Evolutionary conservation across 345 rosid genomes (phyloP), one percentile per base, ranked within the genome.

Genomic region (Trapa bicornis): DNA sequence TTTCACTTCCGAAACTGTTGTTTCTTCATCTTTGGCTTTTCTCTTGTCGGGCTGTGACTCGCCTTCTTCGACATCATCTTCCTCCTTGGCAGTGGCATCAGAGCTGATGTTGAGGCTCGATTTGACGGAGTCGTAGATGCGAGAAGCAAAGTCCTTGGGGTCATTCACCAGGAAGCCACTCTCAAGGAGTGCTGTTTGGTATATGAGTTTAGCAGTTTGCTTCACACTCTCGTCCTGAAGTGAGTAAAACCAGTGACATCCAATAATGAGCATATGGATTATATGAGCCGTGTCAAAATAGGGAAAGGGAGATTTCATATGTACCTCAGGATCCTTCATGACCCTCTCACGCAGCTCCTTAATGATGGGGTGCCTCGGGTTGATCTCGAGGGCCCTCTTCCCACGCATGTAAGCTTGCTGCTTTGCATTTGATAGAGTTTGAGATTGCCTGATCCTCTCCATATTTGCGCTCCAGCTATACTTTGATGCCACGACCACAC

Each of bases 401-500:
- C 96, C 96, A 0, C 85, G 86, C 99, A 91, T 91, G 60, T 94
- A 94, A 37, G 89, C 95, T 76, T 91, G 97, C 82, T 94, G 91
- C 70, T 65, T 86, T 37, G 96, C 92, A 77, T 94, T 95, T 0
- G 97, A 78, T 38, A 94, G 79, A 16, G 97, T 94, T 82, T 94
- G 97, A 15, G 99, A 83, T 70, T 88, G 92, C 99, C 91, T 94
- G 67, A 94, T 94, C 80, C 92, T 86, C 79, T 94, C 99, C 99
- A 94, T 89, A 68, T 94, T 94, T 54, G 97, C 88, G 70, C 97
- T 94, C 97, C 97, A 94, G 63, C 99, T 97, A 61, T 75, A 91
- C 77, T 94, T 94, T 0, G 97, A 91, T 2, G 99, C 91, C 62
- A 91, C 96, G 37, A 91, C 99, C 48, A 94, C 89, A 69, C 99